Base-by-base conservation (phyloP, 345 rosid species). In the Eucalyptus coolabah region DNA sequence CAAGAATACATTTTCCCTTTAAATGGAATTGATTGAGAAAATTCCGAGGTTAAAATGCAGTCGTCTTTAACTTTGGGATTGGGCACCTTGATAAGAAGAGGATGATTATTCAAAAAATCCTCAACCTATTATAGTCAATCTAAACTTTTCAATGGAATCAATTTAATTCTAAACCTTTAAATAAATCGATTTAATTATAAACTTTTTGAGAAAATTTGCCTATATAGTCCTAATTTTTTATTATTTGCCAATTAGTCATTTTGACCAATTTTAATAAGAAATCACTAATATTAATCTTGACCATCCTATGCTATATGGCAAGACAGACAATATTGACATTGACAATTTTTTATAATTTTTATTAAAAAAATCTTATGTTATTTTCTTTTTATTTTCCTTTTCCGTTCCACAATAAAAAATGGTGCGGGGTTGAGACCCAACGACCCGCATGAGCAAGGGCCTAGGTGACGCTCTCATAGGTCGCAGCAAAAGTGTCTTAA, bases 271-370 rank as follows among this genome's bases (percentile, higher is more conserved):
- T 24, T 24, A 0, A 26, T 56, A 23, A 56, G 6, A 23, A 56
- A 24, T 24, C 10, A 23, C 30, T 24, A 9, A 56, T 56, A 10
- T 56, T 9, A 56, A 56, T 23, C 13, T 1, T 5, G 3, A 56
- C 30, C 30, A 56, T 56, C 63, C 30, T 24, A 56, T 3, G 1
- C 13, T 24, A 24, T 56, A 24, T 24, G 63, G 1, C 14, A 56
- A 56, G 30, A 24, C 2, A 4, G 14, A 5, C 0, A 10, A 0
- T 10, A 56, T 56, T 56, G 30, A 10, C 12, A 56, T 56, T 9
- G 30, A 56, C 30, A 56, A 24, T 9, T 56, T 56, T 56, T 56
- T 21, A 23, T 2, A 2, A 56, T 56, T 56, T 56, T 56, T 56
- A 56, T 24, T 56, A 4, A 56, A 56, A 54, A 56, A 23, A 23